Percentiles rank a stretch among this genome's conserved stretches.
These are phyloP conservation scores for Phaeodactylum tricornutum DNA, from an alignment of 108 stramenopile species.

Conservation along the genomic window DNA sequence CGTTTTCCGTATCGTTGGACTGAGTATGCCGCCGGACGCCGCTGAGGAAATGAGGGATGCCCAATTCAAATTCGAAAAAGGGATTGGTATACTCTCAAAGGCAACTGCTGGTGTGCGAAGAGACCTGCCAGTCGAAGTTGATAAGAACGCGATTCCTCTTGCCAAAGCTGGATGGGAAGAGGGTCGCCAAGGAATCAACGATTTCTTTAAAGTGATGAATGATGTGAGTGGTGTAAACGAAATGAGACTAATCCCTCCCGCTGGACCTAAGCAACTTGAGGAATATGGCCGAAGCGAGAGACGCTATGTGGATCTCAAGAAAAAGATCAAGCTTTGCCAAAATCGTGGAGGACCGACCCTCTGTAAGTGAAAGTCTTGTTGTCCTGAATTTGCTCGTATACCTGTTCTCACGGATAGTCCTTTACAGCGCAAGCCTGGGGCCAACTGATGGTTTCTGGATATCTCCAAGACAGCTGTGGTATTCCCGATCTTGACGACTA, in stretches of 20 bases:
- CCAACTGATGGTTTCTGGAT: slow-evolving; percentile 67
- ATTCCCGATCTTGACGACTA: slow-evolving; percentile 74
- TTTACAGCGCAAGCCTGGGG: slow-evolving; percentile 79
- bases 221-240: slow-evolving; percentile 53
- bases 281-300: slow-evolving; percentile 61
- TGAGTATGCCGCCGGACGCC: slow-evolving; percentile 70
- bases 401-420: no score
- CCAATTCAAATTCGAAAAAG: slow-evolving; percentile 71
- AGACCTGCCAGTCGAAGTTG: slow-evolving; percentile 72
- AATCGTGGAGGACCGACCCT: slow-evolving; percentile 51
- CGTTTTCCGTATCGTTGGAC: slow-evolving; percentile 65
- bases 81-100: slow-evolving; percentile 38
- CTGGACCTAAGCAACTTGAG: slow-evolving; percentile 57
- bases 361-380: no score
- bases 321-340: slow-evolving; percentile 79
- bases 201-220: slow-evolving; percentile 58
- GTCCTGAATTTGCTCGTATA: no score
- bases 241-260: slow-evolving; percentile 42
- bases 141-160: slow-evolving; percentile 20
- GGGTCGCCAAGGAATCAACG: slow-evolving; percentile 70
- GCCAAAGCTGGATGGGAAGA: slow-evolving; percentile 71
- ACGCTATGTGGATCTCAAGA: slow-evolving; percentile 63
- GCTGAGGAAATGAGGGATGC: slow-evolving; percentile 70
- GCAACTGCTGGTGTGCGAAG: slow-evolving; percentile 50
- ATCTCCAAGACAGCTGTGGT: slow-evolving; percentile 76